These are phyloP conservation scores for Eimeria nieschulzi DNA, from an alignment of 169 alveolate species.

Conservation along the genomic window DNA sequence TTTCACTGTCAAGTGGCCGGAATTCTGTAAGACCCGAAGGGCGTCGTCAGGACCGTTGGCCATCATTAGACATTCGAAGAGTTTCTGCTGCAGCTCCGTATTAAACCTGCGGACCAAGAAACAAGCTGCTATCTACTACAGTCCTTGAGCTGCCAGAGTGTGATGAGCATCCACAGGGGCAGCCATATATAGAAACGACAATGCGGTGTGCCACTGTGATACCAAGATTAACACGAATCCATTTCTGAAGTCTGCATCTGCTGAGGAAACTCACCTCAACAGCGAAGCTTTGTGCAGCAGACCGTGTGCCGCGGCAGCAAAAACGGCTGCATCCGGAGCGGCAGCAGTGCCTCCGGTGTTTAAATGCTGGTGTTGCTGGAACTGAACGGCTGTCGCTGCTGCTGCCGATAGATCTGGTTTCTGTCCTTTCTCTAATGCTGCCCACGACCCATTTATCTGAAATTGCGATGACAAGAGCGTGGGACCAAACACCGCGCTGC, in stretches of 20 bases:
- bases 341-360: neutral
- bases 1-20: slow-evolving; percentile 23
- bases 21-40: slow-evolving; percentile 45
- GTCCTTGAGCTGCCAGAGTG: neutral
- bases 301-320: slow-evolving; percentile 33
- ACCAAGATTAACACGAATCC: neutral
- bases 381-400: slow-evolving; percentile 37
- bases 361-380: slow-evolving; percentile 38
- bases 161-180: neutral
- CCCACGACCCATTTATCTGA: slow-evolving; percentile 57
- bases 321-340: slow-evolving; percentile 43
- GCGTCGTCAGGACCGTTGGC: slow-evolving; percentile 61
- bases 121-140: neutral
- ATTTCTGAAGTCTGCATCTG: neutral
- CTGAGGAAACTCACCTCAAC: slow-evolving; percentile 3
- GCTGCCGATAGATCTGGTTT: neutral
- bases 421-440: slow-evolving; percentile 13
- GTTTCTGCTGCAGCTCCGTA: slow-evolving; percentile 67
- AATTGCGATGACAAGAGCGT: slow-evolving; percentile 21
- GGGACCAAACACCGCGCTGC: slow-evolving; percentile 53
- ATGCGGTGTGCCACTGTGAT: neutral
- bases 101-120: slow-evolving; percentile 29
- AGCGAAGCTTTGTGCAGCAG: slow-evolving; percentile 37
- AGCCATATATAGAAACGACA: neutral
- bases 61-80: slow-evolving; percentile 55